Percentiles rank a stretch among this genome's conserved stretches.
Evolutionary conservation across 805 yeast species (phyloP).

Genomic region (Candida hungchunana): DNA sequence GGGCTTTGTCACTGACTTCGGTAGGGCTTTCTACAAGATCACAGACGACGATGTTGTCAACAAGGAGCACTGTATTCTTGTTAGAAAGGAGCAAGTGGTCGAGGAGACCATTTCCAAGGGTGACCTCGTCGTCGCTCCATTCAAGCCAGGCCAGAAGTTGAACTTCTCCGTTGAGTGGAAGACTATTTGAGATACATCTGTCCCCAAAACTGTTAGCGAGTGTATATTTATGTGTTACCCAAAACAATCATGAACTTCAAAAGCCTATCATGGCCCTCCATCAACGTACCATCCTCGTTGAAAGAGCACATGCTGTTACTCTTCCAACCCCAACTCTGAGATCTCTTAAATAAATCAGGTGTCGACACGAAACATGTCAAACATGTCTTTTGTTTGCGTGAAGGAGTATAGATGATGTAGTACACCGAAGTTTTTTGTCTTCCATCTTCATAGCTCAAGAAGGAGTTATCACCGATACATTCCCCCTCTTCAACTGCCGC

Average conservation of each 20-base stretch:
- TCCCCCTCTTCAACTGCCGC: conserved; percentile 9
- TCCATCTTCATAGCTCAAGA: conserved; percentile 42
- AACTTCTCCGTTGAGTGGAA: conserved; percentile 77
- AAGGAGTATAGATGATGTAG: conserved; percentile 52
- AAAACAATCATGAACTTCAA: conserved; percentile 46
- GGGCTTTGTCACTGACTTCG: conserved; percentile 72
- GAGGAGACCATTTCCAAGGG: conserved; percentile 53
- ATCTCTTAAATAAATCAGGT: conserved; percentile 48
- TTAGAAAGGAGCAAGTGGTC: conserved; percentile 47
- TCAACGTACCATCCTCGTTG: conserved; percentile 43
- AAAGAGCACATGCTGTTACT: conserved; percentile 50
- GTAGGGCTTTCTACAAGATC: conserved; percentile 67
- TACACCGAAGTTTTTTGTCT: conserved; percentile 44
- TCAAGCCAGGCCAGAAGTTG: conserved; percentile 74
- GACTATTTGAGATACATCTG: background rate
- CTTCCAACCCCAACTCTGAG: conserved; percentile 64
- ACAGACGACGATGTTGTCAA: conserved; percentile 39
- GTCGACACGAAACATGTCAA: conserved; percentile 51
- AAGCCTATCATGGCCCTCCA: conserved; percentile 39
- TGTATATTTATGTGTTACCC: conserved; percentile 35
- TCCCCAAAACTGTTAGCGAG: background rate
- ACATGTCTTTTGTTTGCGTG: conserved; percentile 40
- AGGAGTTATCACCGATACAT: conserved; percentile 27
- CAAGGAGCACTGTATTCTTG: conserved; percentile 49
- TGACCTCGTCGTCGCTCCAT: conserved; percentile 68